These are phyloP conservation scores for Phytophthora megakarya DNA, from an alignment of 352 stramenopile species.

Conservation along the genomic window DNA sequence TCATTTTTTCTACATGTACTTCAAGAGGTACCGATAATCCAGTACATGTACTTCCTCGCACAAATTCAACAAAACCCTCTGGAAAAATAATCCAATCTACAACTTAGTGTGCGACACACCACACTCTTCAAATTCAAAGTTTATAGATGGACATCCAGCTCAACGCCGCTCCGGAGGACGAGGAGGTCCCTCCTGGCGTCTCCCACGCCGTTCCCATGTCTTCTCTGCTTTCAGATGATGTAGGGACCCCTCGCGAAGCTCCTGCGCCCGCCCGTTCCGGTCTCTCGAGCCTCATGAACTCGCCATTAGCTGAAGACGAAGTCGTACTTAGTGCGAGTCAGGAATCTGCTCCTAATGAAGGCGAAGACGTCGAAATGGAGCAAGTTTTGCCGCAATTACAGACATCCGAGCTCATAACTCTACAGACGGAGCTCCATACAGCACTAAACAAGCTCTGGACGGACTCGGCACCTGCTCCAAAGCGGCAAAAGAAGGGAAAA, in stretches of 20 bases:
- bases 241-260: slow-evolving; percentile 17
- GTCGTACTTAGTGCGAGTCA: slow-evolving; percentile 12
- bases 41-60: too few relatives aligned
- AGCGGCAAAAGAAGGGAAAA: slow-evolving; percentile 76
- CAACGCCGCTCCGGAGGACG: slow-evolving; percentile 42
- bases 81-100: not conserved
- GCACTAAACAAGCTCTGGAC: slow-evolving; percentile 42
- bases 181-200: not conserved
- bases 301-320: slow-evolving; percentile 40
- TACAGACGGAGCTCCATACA: slow-evolving; percentile 51
- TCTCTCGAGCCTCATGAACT: slow-evolving; percentile 74
- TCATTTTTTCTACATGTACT: too few relatives aligned
- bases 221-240: slow-evolving; percentile 53
- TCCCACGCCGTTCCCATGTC: slow-evolving; percentile 39
- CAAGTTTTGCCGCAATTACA: slow-evolving; percentile 26
- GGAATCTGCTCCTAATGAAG: slow-evolving; percentile 15
- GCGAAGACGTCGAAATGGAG: slow-evolving; percentile 32
- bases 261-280: slow-evolving; percentile 13
- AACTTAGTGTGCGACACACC: not conserved
- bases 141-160: slow-evolving; percentile 55
- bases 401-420: slow-evolving; percentile 41
- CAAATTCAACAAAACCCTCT: too few relatives aligned
- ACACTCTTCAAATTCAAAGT: not conserved
- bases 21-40: too few relatives aligned
- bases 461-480: slow-evolving; percentile 40